Evolutionary conservation across 768 basidiomycete species (phyloP).

Genomic region (Amanita muscaria): DNA sequence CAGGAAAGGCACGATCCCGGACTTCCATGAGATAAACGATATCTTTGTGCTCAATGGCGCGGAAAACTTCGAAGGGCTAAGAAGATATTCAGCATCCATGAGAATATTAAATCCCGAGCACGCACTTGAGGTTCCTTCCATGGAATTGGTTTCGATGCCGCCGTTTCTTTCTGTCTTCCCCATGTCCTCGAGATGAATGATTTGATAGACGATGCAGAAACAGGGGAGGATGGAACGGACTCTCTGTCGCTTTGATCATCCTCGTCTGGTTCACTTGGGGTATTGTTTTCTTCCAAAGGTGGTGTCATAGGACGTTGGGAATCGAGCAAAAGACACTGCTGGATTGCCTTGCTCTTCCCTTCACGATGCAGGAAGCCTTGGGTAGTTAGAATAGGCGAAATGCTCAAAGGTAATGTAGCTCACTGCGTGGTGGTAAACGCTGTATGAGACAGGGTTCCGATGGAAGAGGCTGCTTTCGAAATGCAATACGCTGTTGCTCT

Average conservation of each 20-base stretch:
- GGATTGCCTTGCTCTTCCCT: conserved; percentile 48
- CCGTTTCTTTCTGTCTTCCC: conserved; percentile 12
- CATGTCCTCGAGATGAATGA: conserved; percentile 23
- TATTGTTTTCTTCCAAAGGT: conserved; percentile 13
- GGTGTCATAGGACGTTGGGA: conserved; percentile 9
- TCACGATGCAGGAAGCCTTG: conserved; percentile 67
- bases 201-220: conserved; percentile 24
- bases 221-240: conserved; percentile 14
- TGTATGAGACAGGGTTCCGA: conserved; percentile 55
- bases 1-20: conserved; percentile 71
- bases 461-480: conserved; percentile 29
- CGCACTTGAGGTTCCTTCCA: conserved; percentile 23
- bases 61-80: conserved; percentile 55
- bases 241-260: conserved; percentile 1
- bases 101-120: conserved; percentile 12
- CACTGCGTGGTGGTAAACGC: conserved; percentile 61
- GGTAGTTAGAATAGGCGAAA: conserved; percentile 10
- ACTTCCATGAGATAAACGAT: conserved; percentile 78
- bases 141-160: conserved; percentile 10
- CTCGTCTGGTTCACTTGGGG: conserved; percentile 15
- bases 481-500: conserved; percentile 5
- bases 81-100: conserved; percentile 14
- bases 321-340: conserved; percentile 1
- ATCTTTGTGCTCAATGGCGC: conserved; percentile 81
- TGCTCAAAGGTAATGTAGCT: conserved; percentile 15